Evolutionary conservation across 2,329 filamentous ascomycete genomes (phyloP), one percentile per base, ranked within the genome.

Genomic region (Didymella segeticola): DNA sequence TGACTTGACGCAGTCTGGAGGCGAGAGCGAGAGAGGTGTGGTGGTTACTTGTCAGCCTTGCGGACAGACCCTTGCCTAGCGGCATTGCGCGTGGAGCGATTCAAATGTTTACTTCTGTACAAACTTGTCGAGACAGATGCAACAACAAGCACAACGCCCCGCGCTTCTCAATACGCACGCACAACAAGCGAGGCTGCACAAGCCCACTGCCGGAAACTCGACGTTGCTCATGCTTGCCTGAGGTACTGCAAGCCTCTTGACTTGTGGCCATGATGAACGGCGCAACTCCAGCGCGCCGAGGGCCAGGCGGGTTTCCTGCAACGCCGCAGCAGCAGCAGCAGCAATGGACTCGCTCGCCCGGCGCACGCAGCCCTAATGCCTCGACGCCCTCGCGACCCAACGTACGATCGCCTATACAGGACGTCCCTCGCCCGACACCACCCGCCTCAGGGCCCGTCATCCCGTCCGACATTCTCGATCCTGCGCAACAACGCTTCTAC

Each of bases 401-500:
- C 43, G 68, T 75, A 37, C 60, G 68, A 11, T 60, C 70, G 22
- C 60, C 70, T 26, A 61, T 76, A 17, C 72, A 67, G 39, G 68
- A 75, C 25, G 61, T 73, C 15, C 73, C 71, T 29, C 64, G 53
- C 36, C 59, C 61, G 14, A 39, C 66, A 2, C 42, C 59, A 20
- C 61, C 61, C 14, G 63, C 46, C 25, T 64, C 68, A 26, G 76
- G 75, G 47, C 93, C 95, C 27, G 78, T 96, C 50, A 93, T 99
- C 68, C 89, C 95, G 11, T 80, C 91, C 60, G 84, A 86, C 61
- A 79, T 96, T 39, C 82, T 98, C 73, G 93, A 98, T 79, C 91
- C 91, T 38, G 93, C 95, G 6, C 90, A 90, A 46, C 95, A 99
- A 77, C 86, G 95, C 50, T 84, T 96, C 66, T 97, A 96, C 73